Conservation (phyloP, 73 alveolate species). For the Paramecium caudatum region DNA sequence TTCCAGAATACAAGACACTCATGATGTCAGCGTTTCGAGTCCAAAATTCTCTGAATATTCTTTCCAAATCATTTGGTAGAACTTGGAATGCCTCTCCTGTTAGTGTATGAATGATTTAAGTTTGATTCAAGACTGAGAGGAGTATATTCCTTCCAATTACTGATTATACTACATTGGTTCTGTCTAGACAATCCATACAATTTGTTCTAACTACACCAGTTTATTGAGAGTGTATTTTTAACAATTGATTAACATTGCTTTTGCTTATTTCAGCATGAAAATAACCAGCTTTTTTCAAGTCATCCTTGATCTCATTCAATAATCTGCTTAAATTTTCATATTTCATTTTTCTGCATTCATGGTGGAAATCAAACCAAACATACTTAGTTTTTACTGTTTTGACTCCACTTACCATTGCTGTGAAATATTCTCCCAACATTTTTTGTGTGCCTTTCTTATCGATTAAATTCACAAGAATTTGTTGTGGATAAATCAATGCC, state of each 20-base stretch:
- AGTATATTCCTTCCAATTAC: conserved; percentile 88
- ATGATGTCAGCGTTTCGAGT: conserved; percentile 95
- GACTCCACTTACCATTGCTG: conserved; percentile 81
- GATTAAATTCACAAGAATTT: conserved; percentile 66
- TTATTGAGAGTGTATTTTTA: conserved; percentile 73
- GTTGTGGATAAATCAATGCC: conserved; percentile 26
- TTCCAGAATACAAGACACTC: conserved; percentile 95
- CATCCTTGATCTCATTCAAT: conserved; percentile 80
- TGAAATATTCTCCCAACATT: conserved; percentile 79
- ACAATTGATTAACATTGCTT: conserved; percentile 66
- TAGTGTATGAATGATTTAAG: conserved; percentile 81
- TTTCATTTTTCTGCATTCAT: conserved; percentile 97
- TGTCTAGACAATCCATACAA: conserved; percentile 98
- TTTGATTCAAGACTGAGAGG: conserved; percentile 82
- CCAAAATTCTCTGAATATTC: conserved; percentile 95
- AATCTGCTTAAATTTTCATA: conserved; percentile 91
- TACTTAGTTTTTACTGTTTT: conserved; percentile 81
- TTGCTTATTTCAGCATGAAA: conserved; percentile 71
- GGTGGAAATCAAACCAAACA: conserved; percentile 99
- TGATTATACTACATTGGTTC: conserved; percentile 97
- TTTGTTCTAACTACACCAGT: conserved; percentile 95
- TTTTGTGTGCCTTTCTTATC: conserved; percentile 76
- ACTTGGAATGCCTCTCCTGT: conserved; percentile 91
- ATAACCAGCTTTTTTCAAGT: conserved; percentile 80
- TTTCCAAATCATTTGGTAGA: conserved; percentile 90